Percentiles rank a stretch among this genome's conserved stretches.
These are phyloP conservation scores for Cystobasidium sp. DNA, from an alignment of 1,284 basidiomycete genomes.

Conservation along the genomic window DNA sequence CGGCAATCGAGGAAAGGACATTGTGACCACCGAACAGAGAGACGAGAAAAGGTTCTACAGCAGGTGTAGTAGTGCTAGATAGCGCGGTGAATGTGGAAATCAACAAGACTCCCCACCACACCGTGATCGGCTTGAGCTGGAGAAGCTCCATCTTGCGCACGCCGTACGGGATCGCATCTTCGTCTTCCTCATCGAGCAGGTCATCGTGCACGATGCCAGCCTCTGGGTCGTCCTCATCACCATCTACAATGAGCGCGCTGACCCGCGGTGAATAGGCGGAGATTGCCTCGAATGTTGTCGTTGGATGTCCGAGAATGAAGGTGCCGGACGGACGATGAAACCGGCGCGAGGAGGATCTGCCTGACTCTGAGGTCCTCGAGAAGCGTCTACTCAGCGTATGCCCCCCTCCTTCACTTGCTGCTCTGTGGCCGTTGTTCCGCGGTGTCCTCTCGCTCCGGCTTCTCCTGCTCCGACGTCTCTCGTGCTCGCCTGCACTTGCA, in stretches of 20 bases:
- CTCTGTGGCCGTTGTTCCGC: not conserved
- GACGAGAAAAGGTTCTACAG: constrained; percentile 55
- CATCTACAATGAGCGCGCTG: constrained; percentile 12
- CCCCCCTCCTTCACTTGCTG: not conserved
- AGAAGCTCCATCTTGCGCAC: constrained; percentile 40
- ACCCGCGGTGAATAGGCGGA: constrained; percentile 27
- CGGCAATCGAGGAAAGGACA: constrained; percentile 50
- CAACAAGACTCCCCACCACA: constrained; percentile 29
- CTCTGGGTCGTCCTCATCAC: constrained; percentile 18
- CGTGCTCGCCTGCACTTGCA: not conserved
- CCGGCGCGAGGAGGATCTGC: constrained; percentile 7
- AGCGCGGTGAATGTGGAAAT: constrained; percentile 48
- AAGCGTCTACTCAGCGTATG: constrained; percentile 4
- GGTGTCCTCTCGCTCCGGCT: not conserved
- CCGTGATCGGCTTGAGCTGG: constrained; percentile 5
- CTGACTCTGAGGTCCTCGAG: constrained; percentile 13
- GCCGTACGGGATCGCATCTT: constrained; percentile 28
- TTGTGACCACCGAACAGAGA: constrained; percentile 52
- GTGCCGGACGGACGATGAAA: constrained; percentile 26
- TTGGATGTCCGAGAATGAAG: constrained; percentile 33
- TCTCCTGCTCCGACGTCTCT: not conserved
- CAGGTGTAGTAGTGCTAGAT: constrained; percentile 52
- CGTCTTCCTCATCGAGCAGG: not conserved
- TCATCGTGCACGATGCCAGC: constrained; percentile 20
- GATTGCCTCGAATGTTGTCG: constrained; percentile 27